phyloP scores from a whole-genome alignment of 176 grass and related monocot species.

The Carex littledalei region DNA sequence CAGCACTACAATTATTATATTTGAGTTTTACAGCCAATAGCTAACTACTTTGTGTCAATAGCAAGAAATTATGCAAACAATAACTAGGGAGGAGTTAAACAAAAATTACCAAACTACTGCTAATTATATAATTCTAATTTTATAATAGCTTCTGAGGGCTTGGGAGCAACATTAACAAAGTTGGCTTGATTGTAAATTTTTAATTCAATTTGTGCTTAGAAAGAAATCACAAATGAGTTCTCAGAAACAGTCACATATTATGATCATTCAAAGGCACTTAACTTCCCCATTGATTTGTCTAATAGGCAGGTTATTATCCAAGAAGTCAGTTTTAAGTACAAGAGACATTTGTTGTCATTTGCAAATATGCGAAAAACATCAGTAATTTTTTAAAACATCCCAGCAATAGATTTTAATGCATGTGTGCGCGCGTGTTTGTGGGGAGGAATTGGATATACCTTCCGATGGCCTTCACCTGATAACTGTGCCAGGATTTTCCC shows the following conservation, averaged over 20 bases:
- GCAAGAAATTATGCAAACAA: background rate
- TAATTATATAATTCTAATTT: background rate
- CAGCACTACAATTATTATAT: background rate
- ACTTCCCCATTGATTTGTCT: background rate
- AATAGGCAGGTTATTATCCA: background rate
- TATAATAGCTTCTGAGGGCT: background rate
- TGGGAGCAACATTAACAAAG: background rate
- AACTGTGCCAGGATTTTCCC: conserved; percentile 84
- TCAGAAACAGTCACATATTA: background rate
- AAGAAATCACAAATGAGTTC: background rate
- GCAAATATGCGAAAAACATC: background rate
- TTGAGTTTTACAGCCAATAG: background rate
- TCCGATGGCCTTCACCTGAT: conserved; percentile 84
- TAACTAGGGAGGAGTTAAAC: background rate
- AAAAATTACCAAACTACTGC: background rate
- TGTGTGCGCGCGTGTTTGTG: background rate
- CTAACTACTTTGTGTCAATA: background rate
- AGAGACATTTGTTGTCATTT: background rate
- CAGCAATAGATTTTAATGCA: background rate
- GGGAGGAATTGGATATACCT: conserved; percentile 39
- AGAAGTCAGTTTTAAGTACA: background rate
- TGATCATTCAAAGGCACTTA: background rate
- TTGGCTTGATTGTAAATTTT: background rate
- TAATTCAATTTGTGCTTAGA: background rate
- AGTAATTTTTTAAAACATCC: background rate